These are phyloP conservation scores for Podospora appendiculata DNA, from an alignment of 495 filamentous ascomycete species.

Conservation along the genomic window DNA sequence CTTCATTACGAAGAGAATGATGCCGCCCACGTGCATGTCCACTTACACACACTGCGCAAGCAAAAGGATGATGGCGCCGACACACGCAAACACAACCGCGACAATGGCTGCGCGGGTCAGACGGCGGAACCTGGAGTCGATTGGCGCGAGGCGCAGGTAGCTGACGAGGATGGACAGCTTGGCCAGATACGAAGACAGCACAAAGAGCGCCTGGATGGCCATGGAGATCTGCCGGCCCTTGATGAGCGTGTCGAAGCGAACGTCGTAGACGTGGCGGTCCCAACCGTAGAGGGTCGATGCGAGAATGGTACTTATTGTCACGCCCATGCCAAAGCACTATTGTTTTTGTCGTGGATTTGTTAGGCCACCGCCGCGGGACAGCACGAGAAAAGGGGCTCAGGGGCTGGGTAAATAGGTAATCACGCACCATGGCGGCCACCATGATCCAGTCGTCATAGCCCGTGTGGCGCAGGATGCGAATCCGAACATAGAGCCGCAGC, in stretches of 20 bases:
- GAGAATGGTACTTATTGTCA: constrained; percentile 18
- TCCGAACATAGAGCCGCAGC: constrained; percentile 17
- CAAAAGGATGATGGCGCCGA: constrained; percentile 23
- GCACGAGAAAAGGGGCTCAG: too few species aligned
- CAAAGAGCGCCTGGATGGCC: constrained; percentile 20
- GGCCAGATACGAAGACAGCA: constrained; percentile 21
- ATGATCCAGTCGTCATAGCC: constrained; percentile 25
- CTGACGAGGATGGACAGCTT: constrained; percentile 44
- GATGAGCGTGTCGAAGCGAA: constrained; percentile 5
- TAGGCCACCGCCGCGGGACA: not conserved
- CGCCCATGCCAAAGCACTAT: constrained; percentile 14
- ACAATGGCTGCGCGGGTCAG: constrained; percentile 17
- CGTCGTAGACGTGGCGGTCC: constrained; percentile 21
- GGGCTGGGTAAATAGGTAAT: not conserved
- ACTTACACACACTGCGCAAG: constrained; percentile 20
- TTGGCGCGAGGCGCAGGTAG: constrained; percentile 44
- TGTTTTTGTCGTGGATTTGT: not conserved
- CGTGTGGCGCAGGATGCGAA: constrained; percentile 6
- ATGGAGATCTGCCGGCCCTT: constrained; percentile 18
- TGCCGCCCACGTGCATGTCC: not conserved
- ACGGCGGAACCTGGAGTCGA: constrained; percentile 26
- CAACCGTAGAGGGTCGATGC: constrained; percentile 17
- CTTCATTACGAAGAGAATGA: too few species aligned
- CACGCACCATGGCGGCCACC: constrained; percentile 15
- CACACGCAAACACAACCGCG: constrained; percentile 14